Percentiles rank a stretch among this genome's conserved stretches.
phyloP scores from a whole-genome alignment of 208 protist genomes.

The Crithidia fasciculata region DNA sequence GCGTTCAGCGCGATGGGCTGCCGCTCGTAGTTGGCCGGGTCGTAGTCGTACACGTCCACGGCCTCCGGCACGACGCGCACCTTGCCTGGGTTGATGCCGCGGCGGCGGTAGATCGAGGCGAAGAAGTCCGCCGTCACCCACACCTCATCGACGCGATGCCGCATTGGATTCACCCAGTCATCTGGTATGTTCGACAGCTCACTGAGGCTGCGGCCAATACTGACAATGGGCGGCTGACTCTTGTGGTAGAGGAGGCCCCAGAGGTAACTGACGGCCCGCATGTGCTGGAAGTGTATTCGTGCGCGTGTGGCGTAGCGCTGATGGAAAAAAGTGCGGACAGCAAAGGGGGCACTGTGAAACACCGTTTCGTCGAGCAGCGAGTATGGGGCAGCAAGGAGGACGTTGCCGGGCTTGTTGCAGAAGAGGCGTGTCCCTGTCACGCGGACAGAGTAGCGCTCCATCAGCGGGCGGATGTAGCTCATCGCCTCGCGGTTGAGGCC shows the following conservation, averaged over 20 bases:
- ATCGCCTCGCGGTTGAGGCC: slow-evolving; percentile 40
- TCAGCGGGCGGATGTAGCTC: slow-evolving; percentile 43
- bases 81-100: slow-evolving; percentile 29
- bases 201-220: slow-evolving; percentile 49
- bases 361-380: neutral
- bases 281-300: slow-evolving; percentile 31
- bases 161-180: slow-evolving; percentile 23
- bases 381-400: slow-evolving; percentile 24
- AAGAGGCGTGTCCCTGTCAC: neutral
- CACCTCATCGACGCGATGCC: slow-evolving; percentile 38
- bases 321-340: neutral
- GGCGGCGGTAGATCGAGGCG: slow-evolving; percentile 34
- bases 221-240: neutral
- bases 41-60: slow-evolving; percentile 53
- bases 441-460: slow-evolving; percentile 41
- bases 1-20: slow-evolving; percentile 1
- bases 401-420: slow-evolving; percentile 9
- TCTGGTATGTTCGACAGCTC: slow-evolving; percentile 46
- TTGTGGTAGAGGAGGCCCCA: neutral
- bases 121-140: slow-evolving; percentile 69
- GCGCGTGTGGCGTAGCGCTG: slow-evolving; percentile 1
- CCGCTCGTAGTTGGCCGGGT: slow-evolving; percentile 32
- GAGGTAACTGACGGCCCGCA: slow-evolving; percentile 13
- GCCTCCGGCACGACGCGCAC: slow-evolving; percentile 59
- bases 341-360: neutral